Conservation (phyloP, 2,329 filamentous ascomycete species). For the Talaromyces sp. region DNA sequence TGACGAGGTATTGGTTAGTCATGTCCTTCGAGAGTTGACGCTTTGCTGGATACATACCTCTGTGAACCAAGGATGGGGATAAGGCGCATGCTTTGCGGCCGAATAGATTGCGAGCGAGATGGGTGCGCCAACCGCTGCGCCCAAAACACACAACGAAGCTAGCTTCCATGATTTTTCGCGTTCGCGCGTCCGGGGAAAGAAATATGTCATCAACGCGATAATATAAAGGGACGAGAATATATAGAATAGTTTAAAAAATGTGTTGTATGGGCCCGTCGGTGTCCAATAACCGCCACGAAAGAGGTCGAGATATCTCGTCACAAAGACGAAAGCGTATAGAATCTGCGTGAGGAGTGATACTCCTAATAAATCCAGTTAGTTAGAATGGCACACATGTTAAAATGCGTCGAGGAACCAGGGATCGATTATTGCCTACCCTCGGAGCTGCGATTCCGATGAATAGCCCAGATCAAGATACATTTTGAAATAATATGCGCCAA, state of each 20-base stretch:
- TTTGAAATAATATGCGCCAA: conserved; percentile 81
- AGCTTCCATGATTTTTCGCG: conserved; percentile 91
- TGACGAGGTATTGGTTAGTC: conserved; percentile 17
- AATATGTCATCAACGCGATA: conserved; percentile 77
- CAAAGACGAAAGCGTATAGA: conserved; percentile 81
- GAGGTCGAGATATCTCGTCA: conserved; percentile 79
- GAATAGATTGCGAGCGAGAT: conserved; percentile 56
- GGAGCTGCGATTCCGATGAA: conserved; percentile 80
- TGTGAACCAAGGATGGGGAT: conserved; percentile 30
- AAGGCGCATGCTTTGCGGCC: conserved; percentile 55
- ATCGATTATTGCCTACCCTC: conserved; percentile 55
- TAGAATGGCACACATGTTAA: background rate
- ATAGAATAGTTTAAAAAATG: conserved; percentile 85
- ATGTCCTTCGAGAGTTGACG: background rate
- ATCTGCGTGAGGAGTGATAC: conserved; percentile 85
- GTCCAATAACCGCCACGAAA: conserved; percentile 43
- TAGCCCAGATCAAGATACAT: conserved; percentile 83
- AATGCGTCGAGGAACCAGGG: background rate
- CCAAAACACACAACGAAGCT: conserved; percentile 63
- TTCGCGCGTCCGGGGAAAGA: conserved; percentile 83
- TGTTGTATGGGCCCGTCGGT: conserved; percentile 66
- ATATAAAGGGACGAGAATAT: conserved; percentile 79
- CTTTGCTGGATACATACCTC: conserved; percentile 28
- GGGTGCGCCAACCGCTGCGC: conserved; percentile 63
- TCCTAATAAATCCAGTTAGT: conserved; percentile 44